Evolutionary conservation across 148 eudicot genomes (phyloP).

Genomic region (Vaccinium myrtillus): DNA sequence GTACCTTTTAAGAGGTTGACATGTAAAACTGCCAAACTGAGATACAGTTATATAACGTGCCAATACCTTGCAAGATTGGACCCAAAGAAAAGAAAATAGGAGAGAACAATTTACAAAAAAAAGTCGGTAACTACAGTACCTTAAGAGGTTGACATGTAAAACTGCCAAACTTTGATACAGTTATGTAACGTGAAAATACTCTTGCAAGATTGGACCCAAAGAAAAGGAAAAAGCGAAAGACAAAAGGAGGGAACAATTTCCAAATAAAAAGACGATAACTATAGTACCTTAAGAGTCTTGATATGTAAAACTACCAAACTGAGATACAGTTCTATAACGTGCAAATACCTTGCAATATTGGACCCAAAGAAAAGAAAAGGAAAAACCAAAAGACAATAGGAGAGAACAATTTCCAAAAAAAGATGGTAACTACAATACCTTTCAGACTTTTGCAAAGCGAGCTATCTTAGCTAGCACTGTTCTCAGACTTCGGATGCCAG

Average conservation of each 20-base stretch:
- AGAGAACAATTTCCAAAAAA: neutral
- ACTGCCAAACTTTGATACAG: neutral
- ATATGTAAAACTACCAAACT: neutral
- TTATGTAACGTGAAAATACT: neutral
- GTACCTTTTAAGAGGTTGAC: neutral
- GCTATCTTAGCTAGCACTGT: conserved; percentile 69
- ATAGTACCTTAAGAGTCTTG: neutral
- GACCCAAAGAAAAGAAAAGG: neutral
- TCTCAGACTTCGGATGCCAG: conserved; percentile 83
- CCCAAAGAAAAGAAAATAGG: no score
- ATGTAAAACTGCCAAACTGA: neutral
- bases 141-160: neutral
- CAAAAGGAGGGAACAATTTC: no score
- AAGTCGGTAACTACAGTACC: no score
- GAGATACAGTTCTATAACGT: neutral
- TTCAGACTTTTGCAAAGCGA: conserved; percentile 51
- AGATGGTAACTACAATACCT: conserved; percentile 7
- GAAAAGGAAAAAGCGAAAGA: no score
- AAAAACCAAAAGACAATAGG: neutral
- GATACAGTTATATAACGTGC: neutral
- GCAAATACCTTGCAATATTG: neutral
- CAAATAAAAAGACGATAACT: no score
- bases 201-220: no score
- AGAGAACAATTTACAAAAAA: no score
- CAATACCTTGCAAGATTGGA: no score